Percentiles rank a stretch among this genome's conserved stretches.
phyloP scores from a whole-genome alignment of 1,284 basidiomycete species.

The Phellinidium pouzarii region DNA sequence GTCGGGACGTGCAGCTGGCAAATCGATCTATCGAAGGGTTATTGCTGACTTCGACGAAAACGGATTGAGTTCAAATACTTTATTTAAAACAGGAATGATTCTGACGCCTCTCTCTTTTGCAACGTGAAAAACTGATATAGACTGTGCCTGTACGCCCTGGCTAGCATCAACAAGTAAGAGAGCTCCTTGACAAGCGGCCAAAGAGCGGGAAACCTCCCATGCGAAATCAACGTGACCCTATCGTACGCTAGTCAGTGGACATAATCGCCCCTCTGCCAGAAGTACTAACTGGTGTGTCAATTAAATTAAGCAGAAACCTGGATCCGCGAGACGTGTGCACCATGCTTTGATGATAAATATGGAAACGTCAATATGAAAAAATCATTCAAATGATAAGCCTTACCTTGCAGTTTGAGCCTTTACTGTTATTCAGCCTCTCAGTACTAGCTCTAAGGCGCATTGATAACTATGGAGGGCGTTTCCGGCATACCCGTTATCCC shows the following conservation, averaged over 20 bases:
- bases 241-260: constrained; percentile 4
- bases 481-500: constrained; percentile 75
- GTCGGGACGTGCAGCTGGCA: constrained; percentile 80
- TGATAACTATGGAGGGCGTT: background rate
- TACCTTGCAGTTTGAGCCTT: constrained; percentile 90
- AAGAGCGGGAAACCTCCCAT: constrained; percentile 91
- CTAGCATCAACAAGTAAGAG: constrained; percentile 90
- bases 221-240: constrained; percentile 94
- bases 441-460: background rate
- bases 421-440: constrained; percentile 36
- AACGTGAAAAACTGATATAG: constrained; percentile 90
- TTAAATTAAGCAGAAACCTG: constrained; percentile 83
- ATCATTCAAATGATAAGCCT: constrained; percentile 5
- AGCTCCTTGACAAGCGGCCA: constrained; percentile 93
- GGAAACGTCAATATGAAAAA: constrained; percentile 15
- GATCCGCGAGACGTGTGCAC: constrained; percentile 50
- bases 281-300: constrained; percentile 82
- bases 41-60: background rate
- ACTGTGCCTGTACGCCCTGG: constrained; percentile 97
- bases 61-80: constrained; percentile 42
- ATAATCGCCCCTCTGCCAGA: background rate
- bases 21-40: constrained; percentile 63
- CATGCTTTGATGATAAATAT: constrained; percentile 50
- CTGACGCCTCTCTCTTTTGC: constrained; percentile 78
- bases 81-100: constrained; percentile 93